Base-by-base conservation (phyloP, 169 alveolate species). In the Condylostoma magnum region DNA sequence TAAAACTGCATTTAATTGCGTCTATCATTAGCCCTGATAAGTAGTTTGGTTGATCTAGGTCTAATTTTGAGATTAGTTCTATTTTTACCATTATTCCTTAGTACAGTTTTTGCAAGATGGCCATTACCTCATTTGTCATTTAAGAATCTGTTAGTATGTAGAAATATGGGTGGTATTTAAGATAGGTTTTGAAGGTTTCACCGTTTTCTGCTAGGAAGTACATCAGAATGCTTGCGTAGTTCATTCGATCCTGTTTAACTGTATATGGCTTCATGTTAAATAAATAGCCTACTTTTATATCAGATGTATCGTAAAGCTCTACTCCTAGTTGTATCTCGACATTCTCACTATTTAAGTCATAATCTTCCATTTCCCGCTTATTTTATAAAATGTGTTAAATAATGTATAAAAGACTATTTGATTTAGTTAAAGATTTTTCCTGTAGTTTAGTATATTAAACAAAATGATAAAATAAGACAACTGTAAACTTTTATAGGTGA, bases 161-260 rank as follows among this genome's bases (percentile, higher is more conserved):
- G 75, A 95, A 95, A 81, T 95, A 95, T 25, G 99, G 99, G 46
- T 94, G 93, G 60, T 89, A 90, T 53, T 85, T 80, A 52, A 86
- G 82, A 28, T 92, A 83, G 15, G 18, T 8, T 50, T 63, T 20
- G 46, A 33, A 22, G 50, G 53, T 53, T 10, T 54, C 53, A 20
- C 93, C 90, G 37, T 68, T 30, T 34, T 80, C 86, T 22, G 66
- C 66, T 20, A 82, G 46, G 46, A 86, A 77, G 66, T 75, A 86
- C 28, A 76, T 33, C 12, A 82, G 54, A 18, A 86, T 28, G 10
- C 85, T 72, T 8, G 90, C 77, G 10, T 50, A 36, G 50, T 86
- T 90, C 37, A 60, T 76, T 30, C 83, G 76, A 37, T 69, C 77
- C 52, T 85, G 81, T 41, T 87, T 95, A 51, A 79, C 88, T 25